Conservation (phyloP, 768 basidiomycete species). For the Leccinum fibrillosum region DNA sequence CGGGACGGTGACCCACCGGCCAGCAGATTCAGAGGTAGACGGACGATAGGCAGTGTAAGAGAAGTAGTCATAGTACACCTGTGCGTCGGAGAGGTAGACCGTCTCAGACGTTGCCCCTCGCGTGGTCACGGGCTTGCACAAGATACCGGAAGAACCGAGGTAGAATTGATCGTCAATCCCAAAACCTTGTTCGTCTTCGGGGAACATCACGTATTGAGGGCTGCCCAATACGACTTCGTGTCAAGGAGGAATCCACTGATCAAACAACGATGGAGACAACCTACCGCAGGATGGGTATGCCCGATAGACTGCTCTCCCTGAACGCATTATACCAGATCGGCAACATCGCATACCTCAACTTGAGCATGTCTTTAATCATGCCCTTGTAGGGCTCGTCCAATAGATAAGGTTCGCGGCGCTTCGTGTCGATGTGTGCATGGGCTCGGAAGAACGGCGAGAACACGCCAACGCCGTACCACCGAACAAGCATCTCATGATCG, state of each 20-base stretch:
- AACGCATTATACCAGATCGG: constrained; percentile 99
- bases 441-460: constrained; percentile 99
- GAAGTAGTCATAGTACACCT: constrained; percentile 96
- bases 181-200: constrained; percentile 82
- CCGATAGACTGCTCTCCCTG: constrained; percentile 78
- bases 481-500: constrained; percentile 86
- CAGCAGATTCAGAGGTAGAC: constrained; percentile 39
- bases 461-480: constrained; percentile 96
- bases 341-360: constrained; percentile 80
- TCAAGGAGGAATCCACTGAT: neutral
- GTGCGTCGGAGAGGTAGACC: constrained; percentile 85
- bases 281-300: constrained; percentile 80
- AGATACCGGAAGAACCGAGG: constrained; percentile 80
- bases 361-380: constrained; percentile 73
- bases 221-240: constrained; percentile 36
- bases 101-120: constrained; percentile 65
- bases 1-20: constrained; percentile 69
- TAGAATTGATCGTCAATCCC: constrained; percentile 93
- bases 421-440: constrained; percentile 97
- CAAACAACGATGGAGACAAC: constrained; percentile 13
- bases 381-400: constrained; percentile 86
- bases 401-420: constrained; percentile 93
- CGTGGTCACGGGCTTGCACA: constrained; percentile 86
- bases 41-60: constrained; percentile 65
- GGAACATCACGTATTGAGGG: constrained; percentile 95